Base-by-base conservation (phyloP, 2,329 filamentous ascomycete genomes). In the Epichloe brachyelytri region DNA sequence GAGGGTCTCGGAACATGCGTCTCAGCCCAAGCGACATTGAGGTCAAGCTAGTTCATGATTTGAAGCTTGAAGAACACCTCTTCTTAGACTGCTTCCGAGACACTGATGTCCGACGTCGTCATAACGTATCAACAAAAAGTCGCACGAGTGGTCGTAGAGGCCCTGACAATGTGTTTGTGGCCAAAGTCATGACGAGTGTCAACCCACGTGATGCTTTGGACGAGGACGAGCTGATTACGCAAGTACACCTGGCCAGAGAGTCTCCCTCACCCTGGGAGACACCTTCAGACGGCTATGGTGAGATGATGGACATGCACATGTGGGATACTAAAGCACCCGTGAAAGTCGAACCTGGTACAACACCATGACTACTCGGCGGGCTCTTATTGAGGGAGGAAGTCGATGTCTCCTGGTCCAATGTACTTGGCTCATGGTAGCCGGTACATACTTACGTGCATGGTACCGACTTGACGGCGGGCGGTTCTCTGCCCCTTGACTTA, bases 21-120 rank as follows among this genome's bases (percentile, higher is more conserved):
- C 74, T 77, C 65, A 78, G 72, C 54, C 62, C 70, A 4, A 67
- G 65, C 33, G 74, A 77, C 53, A 66, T 79, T 39, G 71, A 76
- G 54, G 67, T 71, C 57, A 72, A 73, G 56, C 64, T 79, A 2
- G 71, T 77, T 50, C 65, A 63, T 54, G 71, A 75, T 50, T 60
- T 68, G 36, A 67, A 63, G 44, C 59, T 67, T 15, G 66, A 69
- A 46, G 64, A 71, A 51, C 63, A 67, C 4, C 51, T 71, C 19
- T 68, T 69, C 52, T 62, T 68, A 44, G 67, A 73, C 44, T 62
- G 68, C 30, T 60, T 68, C 17, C 65, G 61, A 5, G 70, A 70
- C 43, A 59, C 64, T 14, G 57, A 59, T 40, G 56, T 66, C 5
- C 65, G 68, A 30, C 68, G 72, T 4, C 68, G 72, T n/a, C 68